These are phyloP conservation scores for Phytophthora multivora DNA, from an alignment of 352 stramenopile genomes.

Conservation along the genomic window DNA sequence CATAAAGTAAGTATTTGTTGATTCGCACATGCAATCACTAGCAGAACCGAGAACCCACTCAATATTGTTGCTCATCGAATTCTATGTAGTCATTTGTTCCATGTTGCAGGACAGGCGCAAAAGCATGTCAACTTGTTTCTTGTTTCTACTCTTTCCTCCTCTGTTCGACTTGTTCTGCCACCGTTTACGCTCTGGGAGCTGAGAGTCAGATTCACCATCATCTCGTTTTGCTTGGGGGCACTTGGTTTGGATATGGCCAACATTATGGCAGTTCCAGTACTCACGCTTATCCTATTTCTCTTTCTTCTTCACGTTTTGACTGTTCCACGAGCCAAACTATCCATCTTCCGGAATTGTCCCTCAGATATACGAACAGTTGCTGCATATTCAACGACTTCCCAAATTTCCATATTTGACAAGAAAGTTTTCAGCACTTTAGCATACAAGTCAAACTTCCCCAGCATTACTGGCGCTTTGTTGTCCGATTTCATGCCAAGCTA, in stretches of 20 bases:
- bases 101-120: not conserved
- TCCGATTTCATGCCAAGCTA: slow-evolving; percentile 4
- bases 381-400: not conserved
- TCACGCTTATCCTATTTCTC: slow-evolving; percentile 4
- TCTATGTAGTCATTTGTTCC: not conserved
- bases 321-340: slow-evolving; percentile 2
- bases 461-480: slow-evolving; percentile 1
- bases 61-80: not conserved
- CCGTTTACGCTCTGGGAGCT: slow-evolving; percentile 9
- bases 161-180: slow-evolving; percentile 10
- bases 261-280: slow-evolving; percentile 13
- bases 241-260: slow-evolving; percentile 10
- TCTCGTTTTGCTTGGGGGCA: not conserved
- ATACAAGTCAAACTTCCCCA: slow-evolving; percentile 7
- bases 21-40: slow-evolving; percentile 21
- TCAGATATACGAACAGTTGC: not conserved
- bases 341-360: not conserved
- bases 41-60: slow-evolving; percentile 14
- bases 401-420: not conserved
- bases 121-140: not conserved
- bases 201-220: slow-evolving; percentile 7
- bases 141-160: not conserved
- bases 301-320: slow-evolving; percentile 4
- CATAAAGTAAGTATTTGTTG: not conserved
- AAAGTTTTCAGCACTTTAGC: slow-evolving; percentile 7